Conservation (phyloP, 441 rosid genomes). For the Euphorbia corollata region DNA sequence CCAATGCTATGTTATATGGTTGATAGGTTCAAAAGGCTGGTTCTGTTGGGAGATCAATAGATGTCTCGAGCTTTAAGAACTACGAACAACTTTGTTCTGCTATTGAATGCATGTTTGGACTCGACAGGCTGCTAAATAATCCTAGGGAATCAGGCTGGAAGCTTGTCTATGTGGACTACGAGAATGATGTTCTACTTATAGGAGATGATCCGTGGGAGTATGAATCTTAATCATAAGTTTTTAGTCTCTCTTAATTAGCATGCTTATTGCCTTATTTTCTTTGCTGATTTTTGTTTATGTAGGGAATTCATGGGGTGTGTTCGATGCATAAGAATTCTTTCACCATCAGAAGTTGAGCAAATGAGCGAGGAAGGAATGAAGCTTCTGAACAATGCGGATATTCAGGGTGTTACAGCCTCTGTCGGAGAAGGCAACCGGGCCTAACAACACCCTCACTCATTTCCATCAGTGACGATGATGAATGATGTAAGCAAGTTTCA, state of each 20-base stretch:
- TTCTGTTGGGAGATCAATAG: conserved; percentile 93
- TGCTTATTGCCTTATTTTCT: not conserved
- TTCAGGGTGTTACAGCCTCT: conserved; percentile 41
- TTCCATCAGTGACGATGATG: not conserved
- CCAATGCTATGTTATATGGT: not conserved
- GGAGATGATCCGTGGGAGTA: conserved; percentile 99
- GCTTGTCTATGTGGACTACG: conserved; percentile 90
- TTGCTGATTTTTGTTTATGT: not conserved
- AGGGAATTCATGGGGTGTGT: conserved; percentile 96
- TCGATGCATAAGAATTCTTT: conserved; percentile 89
- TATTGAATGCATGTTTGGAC: conserved; percentile 90
- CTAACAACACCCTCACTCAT: conserved; percentile 6
- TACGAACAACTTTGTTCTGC: conserved; percentile 74
- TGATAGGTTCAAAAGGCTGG: conserved; percentile 93
- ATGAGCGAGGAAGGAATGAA: conserved; percentile 98
- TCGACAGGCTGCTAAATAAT: conserved; percentile 72
- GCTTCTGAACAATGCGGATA: conserved; percentile 68
- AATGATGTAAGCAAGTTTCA: not conserved
- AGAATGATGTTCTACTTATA: conserved; percentile 85
- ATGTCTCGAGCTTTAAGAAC: conserved; percentile 75
- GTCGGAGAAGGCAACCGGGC: conserved; percentile 27
- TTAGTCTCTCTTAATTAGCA: too few relatives aligned
- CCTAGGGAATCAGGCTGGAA: conserved; percentile 88
- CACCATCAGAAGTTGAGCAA: conserved; percentile 92
- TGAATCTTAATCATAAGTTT: conserved; percentile 22